Evolutionary conservation across 225 moss, liverwort and hornwort genomes (phyloP), one percentile per base, ranked within the genome.

Genomic region (Marchantia polymorpha): DNA sequence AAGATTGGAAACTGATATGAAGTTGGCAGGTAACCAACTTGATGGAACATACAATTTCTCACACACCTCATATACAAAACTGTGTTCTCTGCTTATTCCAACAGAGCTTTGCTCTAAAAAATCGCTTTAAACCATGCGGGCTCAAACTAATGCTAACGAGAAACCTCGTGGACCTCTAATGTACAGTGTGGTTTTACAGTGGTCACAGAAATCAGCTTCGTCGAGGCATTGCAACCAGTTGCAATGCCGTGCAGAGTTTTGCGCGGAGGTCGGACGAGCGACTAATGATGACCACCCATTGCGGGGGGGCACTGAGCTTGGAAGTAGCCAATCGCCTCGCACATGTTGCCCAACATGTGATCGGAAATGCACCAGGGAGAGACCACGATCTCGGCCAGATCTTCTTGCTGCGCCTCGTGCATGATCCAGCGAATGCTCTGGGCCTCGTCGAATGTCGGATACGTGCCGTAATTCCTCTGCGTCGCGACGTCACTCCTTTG

Each of bases 341-440:
- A 88, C 23, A 99, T 66, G 79, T 88, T 89, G 49, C 94, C 99
- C 68, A 99, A 48, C 99, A 99, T 95, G 68, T 99, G 99, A 82
- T 99, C 99, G 3, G 99, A 99, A 26, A 99, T 29, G 47, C 90
- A 90, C 99, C 99, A 99, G 6, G 99, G 99, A 29, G 99, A 99
- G 19, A 99, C 81, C 54, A 99, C 85, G 50, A 99, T 91, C 80
- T 93, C 92, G 63, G 86, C 88, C 20, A 99, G n/a, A 26, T 99
- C 99, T 81, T 94, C 95, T 68, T 95, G 93, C 59, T 93, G 78
- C 14, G 86, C 95, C 83, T 92, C 92, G 61, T 88, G 80, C 79
- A 99, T 82, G 67, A 77, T 80, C 99, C 99, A 99, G 0, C 77
- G 89, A 78, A 91, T 83, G 26, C 88, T 90, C 85, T 87, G 91